Percentiles rank a stretch among this genome's conserved stretches.
These are phyloP conservation scores for Aspergillus egyptiacus DNA, from an alignment of 495 filamentous ascomycete genomes.

Conservation along the genomic window DNA sequence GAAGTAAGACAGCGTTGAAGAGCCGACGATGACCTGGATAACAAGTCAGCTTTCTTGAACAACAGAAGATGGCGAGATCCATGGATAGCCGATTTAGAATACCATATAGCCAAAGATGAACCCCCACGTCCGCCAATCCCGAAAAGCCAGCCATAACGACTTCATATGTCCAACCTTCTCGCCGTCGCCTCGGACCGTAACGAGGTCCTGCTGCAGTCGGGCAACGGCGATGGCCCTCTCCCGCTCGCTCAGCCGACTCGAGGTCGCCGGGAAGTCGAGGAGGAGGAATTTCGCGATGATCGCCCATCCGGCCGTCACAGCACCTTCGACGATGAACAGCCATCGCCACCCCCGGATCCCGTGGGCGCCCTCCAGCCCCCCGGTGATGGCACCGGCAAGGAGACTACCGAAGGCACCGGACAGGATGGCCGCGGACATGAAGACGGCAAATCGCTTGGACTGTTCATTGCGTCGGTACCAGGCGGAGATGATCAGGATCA, in stretches of 20 bases:
- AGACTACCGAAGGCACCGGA: constrained; percentile 42
- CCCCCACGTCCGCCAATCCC: constrained; percentile 23
- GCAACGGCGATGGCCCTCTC: constrained; percentile 24
- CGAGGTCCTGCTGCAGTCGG: constrained; percentile 16
- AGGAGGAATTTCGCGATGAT: constrained; percentile 21
- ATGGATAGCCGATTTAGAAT: neutral
- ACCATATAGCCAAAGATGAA: constrained; percentile 31
- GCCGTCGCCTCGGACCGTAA: constrained; percentile 6
- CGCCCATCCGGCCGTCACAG: constrained; percentile 15
- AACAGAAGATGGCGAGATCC: too few species aligned
- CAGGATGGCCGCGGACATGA: constrained; percentile 37
- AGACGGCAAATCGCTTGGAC: constrained; percentile 32
- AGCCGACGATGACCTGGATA: constrained; percentile 6
- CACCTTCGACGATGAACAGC: constrained; percentile 35
- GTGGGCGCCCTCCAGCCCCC: constrained; percentile 29
- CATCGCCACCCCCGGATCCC: constrained; percentile 43
- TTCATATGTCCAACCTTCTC: neutral
- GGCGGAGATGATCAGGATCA: constrained; percentile 37
- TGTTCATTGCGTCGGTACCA: constrained; percentile 45
- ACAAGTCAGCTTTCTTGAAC: too few species aligned
- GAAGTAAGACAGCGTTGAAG: constrained; percentile 33
- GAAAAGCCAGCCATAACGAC: constrained; percentile 11
- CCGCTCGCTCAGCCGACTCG: constrained; percentile 19
- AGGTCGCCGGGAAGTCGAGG: constrained; percentile 27
- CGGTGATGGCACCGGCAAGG: constrained; percentile 37